Evolutionary conservation across 2,329 filamentous ascomycete species (phyloP).

Genomic region (Polychaeton citri): DNA sequence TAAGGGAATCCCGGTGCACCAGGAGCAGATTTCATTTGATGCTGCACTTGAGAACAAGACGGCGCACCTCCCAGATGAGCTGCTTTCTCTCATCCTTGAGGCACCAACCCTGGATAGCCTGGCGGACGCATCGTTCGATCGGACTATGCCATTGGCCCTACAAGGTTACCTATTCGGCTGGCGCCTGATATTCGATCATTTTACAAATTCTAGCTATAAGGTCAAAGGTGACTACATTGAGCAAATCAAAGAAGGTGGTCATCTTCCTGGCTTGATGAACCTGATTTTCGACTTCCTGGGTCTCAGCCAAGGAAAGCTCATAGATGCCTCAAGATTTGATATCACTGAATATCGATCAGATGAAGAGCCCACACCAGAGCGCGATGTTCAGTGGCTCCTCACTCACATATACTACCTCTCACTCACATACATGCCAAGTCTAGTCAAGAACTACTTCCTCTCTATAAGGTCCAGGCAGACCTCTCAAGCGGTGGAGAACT

Average conservation of each 20-base stretch:
- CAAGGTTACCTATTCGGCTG: conserved; percentile 78
- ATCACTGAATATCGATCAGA: conserved; percentile 49
- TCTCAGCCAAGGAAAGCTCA: conserved; percentile 56
- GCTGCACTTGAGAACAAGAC: conserved; percentile 56
- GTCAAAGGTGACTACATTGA: conserved; percentile 71
- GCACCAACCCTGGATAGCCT: conserved; percentile 58
- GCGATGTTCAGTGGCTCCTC: conserved; percentile 69
- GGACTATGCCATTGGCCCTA: conserved; percentile 52
- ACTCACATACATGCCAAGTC: conserved; percentile 61
- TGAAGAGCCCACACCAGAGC: conserved; percentile 47
- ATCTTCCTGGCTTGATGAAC: conserved; percentile 55
- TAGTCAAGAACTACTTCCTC: conserved; percentile 77
- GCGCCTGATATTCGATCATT: conserved; percentile 81
- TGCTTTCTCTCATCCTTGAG: conserved; percentile 71
- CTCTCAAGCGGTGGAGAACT: conserved; percentile 62
- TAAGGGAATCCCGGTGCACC: conserved; percentile 59
- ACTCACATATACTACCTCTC: conserved; percentile 75
- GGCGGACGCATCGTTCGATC: conserved; percentile 49
- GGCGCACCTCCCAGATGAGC: conserved; percentile 66
- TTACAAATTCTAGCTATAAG: conserved; percentile 49
- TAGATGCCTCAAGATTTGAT: conserved; percentile 59
- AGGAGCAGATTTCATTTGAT: conserved; percentile 74
- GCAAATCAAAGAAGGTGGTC: conserved; percentile 61
- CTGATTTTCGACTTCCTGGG: conserved; percentile 79
- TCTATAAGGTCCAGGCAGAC: conserved; percentile 69